Evolutionary conservation across 495 filamentous ascomycete species (phyloP), one percentile per base, ranked within the genome.

Genomic region (Penicillium salamii): DNA sequence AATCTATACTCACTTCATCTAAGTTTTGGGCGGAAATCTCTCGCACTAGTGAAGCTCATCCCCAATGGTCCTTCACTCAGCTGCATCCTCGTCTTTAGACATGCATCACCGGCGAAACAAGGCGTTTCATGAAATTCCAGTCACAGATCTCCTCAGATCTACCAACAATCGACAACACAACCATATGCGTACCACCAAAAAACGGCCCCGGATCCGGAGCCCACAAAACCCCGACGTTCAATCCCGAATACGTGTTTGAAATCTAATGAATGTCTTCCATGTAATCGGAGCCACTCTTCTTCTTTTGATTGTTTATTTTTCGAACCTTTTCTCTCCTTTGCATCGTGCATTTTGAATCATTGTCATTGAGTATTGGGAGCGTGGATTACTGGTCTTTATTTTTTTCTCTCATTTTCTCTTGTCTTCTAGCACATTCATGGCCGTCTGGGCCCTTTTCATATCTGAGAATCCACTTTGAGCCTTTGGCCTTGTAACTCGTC

Each of bases 1-100:
- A 71, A 88, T 96, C 57, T 96, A 97, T 78, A 99, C 93, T 59
- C 93, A 99, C 80, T 99, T 97, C 81, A 96, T 99, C 76, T 99
- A 59, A 74, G 55, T 49, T 58, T 54, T 52, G 62, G 63, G 39
- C 52, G 44, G 53, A 41, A 60, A 64, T 67, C 34, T 42, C 52
- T 55, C 49, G 50, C 53, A 53, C 49, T 29, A 32, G 46, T 48
- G 13, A 23, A n/a, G 18, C 26, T n/a, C 36, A 35, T 21, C 36
- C 20, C 3, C n/a, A n/a, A n/a, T n/a, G n/a, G n/a, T n/a, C n/a
- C n/a, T 45, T 20, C 24, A 42, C 29, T 39, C 33, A 61, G 54
- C 26, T 61, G 42, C 59, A 51, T 59, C 42, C 50, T 57, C 55
- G 55, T 62, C 61, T 55, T 59, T 65, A 62, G 59, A 65, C 56